phyloP scores from a whole-genome alignment of 2,329 filamentous ascomycete species.

The Claviceps digitariae region DNA sequence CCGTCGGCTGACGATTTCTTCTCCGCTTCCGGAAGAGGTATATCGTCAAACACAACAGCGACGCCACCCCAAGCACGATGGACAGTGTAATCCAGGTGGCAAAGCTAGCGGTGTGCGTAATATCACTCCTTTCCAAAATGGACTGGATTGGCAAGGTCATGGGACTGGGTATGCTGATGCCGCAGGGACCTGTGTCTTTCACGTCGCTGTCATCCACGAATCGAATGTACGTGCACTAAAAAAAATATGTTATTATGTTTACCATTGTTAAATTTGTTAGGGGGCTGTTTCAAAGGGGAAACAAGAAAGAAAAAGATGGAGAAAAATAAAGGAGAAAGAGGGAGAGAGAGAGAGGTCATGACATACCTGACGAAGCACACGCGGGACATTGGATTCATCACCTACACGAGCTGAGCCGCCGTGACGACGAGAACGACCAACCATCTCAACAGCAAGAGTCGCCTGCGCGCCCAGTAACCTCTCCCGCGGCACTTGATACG shows the following conservation, averaged over 20 bases:
- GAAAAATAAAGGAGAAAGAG: neutral
- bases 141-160: neutral
- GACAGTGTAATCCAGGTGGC: neutral
- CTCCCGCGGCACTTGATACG: neutral
- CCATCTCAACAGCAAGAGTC: neutral
- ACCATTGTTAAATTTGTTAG: too few species aligned
- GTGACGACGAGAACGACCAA: neutral
- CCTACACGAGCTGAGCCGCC: neutral
- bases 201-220: neutral
- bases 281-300: too few species aligned
- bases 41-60: neutral
- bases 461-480: neutral
- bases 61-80: neutral
- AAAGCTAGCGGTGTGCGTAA: neutral
- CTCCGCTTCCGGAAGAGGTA: neutral
- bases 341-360: neutral
- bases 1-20: neutral
- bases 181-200: neutral
- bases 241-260: too few species aligned
- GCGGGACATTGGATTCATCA: neutral
- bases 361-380: constrained; percentile 1
- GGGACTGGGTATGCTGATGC: neutral
- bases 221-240: neutral
- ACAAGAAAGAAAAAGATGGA: neutral
- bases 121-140: neutral